These are phyloP conservation scores for Pleurotus giganteus DNA, from an alignment of 768 basidiomycete genomes.

Conservation along the genomic window DNA sequence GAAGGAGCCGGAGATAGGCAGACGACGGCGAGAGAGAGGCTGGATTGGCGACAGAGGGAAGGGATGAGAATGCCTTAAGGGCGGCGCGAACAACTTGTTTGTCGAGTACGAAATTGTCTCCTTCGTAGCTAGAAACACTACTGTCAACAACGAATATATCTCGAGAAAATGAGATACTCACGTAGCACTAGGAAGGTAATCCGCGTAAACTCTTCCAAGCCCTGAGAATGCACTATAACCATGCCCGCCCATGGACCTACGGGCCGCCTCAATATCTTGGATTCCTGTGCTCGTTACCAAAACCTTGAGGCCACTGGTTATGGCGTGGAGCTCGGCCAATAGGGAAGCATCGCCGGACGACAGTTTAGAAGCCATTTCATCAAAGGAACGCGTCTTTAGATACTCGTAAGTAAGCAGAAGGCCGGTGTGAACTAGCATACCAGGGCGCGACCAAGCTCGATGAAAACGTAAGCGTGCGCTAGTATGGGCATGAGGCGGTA, in stretches of 20 bases:
- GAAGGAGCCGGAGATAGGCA: slow-evolving; percentile 55
- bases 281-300: slow-evolving; percentile 51
- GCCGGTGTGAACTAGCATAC: slow-evolving; percentile 30
- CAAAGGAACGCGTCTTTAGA: slow-evolving; percentile 47
- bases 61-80: slow-evolving; percentile 50
- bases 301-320: slow-evolving; percentile 67
- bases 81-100: slow-evolving; percentile 73
- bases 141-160: neutral
- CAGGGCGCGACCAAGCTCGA: slow-evolving; percentile 57
- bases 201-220: slow-evolving; percentile 61
- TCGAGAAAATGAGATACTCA: slow-evolving; percentile 26
- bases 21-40: slow-evolving; percentile 45
- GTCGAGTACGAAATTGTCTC: slow-evolving; percentile 77
- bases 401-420: neutral
- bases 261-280: slow-evolving; percentile 61
- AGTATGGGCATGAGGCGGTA: slow-evolving; percentile 71
- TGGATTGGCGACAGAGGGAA: slow-evolving; percentile 27
- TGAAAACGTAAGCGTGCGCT: slow-evolving; percentile 67
- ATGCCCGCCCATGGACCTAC: slow-evolving; percentile 75
- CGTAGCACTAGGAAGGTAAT: slow-evolving; percentile 66
- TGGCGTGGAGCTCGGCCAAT: slow-evolving; percentile 72
- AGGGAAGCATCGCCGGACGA: slow-evolving; percentile 56
- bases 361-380: slow-evolving; percentile 45
- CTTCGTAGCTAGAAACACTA: slow-evolving; percentile 53
- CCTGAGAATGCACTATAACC: slow-evolving; percentile 72